Conservation (phyloP, 164 flowering plant genomes). For the Hamamelis virginiana region DNA sequence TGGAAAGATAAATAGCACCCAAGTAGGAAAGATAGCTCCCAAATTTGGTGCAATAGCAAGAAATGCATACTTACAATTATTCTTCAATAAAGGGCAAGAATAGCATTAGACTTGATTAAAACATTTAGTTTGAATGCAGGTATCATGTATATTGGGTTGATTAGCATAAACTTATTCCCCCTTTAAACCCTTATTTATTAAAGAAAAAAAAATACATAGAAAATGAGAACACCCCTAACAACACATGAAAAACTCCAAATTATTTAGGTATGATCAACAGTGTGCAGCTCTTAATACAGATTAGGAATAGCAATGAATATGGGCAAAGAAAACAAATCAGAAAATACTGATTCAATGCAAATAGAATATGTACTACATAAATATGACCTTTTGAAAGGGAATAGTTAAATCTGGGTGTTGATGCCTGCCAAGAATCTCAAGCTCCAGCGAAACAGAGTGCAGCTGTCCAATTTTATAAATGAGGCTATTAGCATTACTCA, state of each 20-base stretch:
- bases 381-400: conserved; percentile 76
- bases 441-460: conserved; percentile 78
- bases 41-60: neutral
- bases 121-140: too few relatives aligned
- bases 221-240: too few relatives aligned
- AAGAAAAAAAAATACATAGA: too few relatives aligned
- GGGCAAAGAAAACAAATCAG: neutral
- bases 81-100: too few relatives aligned
- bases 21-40: neutral
- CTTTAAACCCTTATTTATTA: too few relatives aligned
- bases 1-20: neutral
- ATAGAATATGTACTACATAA: neutral
- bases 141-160: too few relatives aligned
- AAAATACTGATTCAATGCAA: neutral
- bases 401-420: conserved; percentile 80
- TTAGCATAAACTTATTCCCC: too few relatives aligned
- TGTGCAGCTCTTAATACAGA: neutral
- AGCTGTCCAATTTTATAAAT: conserved; percentile 43
- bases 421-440: conserved; percentile 90
- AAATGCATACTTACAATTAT: neutral
- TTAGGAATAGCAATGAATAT: neutral
- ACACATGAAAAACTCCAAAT: too few relatives aligned
- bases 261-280: neutral
- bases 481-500: neutral
- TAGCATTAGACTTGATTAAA: neutral